Evolutionary conservation across 1,284 basidiomycete species (phyloP), one percentile per base, ranked within the genome.

Genomic region (Sphaerobolus stellatus): DNA sequence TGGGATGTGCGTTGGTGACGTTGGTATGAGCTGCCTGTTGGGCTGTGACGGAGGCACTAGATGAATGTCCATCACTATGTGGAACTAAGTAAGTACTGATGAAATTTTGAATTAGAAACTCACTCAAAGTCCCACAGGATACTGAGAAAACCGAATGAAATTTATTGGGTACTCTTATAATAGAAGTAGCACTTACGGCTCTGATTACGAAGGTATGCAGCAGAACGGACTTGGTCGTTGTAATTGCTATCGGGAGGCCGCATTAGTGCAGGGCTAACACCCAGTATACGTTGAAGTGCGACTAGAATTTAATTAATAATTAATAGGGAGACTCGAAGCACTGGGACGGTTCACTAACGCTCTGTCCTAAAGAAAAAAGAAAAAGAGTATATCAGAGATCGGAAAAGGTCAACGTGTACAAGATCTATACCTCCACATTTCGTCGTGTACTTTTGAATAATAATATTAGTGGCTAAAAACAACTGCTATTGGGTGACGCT

Each of bases 141-240:
- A 24, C n/a, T n/a, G n/a, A n/a, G n/a, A n/a, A n/a, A n/a, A n/a
- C n/a, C n/a, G n/a, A n/a, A n/a, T n/a, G n/a, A n/a, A n/a, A n/a
- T n/a, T n/a, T n/a, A n/a, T n/a, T n/a, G n/a, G n/a, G n/a, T n/a
- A n/a, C n/a, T n/a, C n/a, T n/a, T n/a, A n/a, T n/a, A n/a, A n/a
- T n/a, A n/a, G n/a, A n/a, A n/a, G n/a, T n/a, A n/a, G n/a, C n/a
- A n/a, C 56, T 52, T 9, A 61, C 56, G 13, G 54, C 60, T 54
- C 27, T 57, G 56, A 40, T 57, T 57, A n/a, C 73, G 62, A 28
- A 68, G 54, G 27, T 56, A 57, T n/a, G 79, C 71, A 16, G 73
- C 75, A 41, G 71, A 58, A 24, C 74, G 66, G 8, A 77, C 76
- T 7, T 66, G 68, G 59, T 76, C 69, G 65, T 80, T 78, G 66